Evolutionary conservation across 1,284 basidiomycete species (phyloP).

Genomic region (Cutaneotrichosporon cutaneum): DNA sequence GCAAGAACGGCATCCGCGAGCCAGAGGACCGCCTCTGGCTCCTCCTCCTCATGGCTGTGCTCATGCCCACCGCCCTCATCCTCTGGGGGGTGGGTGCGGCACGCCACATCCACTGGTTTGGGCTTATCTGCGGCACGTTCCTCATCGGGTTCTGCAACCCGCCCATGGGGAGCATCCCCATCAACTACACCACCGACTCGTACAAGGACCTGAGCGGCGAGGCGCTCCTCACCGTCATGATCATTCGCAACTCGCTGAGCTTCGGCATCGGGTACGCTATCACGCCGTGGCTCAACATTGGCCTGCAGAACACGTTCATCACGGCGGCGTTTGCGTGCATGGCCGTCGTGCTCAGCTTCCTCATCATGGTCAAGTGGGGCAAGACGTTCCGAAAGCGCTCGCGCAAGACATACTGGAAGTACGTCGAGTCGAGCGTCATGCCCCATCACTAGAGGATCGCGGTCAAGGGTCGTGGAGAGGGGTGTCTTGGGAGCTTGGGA

Average conservation of each 20-base stretch:
- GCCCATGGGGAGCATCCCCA: slow-evolving; percentile 24
- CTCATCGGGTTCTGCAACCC: slow-evolving; percentile 26
- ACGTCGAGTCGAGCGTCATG: slow-evolving; percentile 22
- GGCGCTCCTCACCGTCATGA: slow-evolving; percentile 28
- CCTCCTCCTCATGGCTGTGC: slow-evolving; percentile 22
- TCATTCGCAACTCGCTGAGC: slow-evolving; percentile 22
- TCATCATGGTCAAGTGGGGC: slow-evolving; percentile 23
- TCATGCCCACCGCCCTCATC: slow-evolving; percentile 31
- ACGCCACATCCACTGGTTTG: slow-evolving; percentile 31
- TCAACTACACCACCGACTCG: slow-evolving; percentile 33
- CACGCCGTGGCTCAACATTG: slow-evolving; percentile 28
- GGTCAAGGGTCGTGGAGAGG: not conserved
- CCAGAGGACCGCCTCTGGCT: slow-evolving; percentile 36
- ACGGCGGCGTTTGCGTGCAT: slow-evolving; percentile 25
- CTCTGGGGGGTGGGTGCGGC: slow-evolving; percentile 35
- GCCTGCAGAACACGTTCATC: slow-evolving; percentile 27
- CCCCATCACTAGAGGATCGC: not conserved
- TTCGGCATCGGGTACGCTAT: slow-evolving; percentile 27
- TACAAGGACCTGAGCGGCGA: slow-evolving; percentile 33
- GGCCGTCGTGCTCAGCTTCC: slow-evolving; percentile 20
- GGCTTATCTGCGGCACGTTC: slow-evolving; percentile 26
- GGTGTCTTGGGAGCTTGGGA: not conserved
- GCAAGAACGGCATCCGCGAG: slow-evolving; percentile 33
- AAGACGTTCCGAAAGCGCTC: slow-evolving; percentile 22
- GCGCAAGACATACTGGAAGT: slow-evolving; percentile 24